Evolutionary conservation across 306 rosid species (phyloP), one percentile per base, ranked within the genome.

Genomic region (Vigna trinervia): DNA sequence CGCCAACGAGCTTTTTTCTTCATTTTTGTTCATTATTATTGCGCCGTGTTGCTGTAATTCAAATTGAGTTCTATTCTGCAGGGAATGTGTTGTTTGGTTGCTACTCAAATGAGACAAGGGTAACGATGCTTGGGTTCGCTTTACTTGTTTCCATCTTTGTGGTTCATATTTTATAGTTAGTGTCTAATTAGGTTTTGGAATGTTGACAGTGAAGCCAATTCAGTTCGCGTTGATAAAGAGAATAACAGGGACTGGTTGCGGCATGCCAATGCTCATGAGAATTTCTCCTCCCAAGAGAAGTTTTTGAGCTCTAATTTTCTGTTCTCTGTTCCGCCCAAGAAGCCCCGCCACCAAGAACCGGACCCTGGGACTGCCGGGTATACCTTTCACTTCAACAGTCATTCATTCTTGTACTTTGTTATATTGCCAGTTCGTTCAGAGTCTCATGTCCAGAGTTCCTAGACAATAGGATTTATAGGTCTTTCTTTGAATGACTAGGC

Each of bases 281-380:
- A 87, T 80, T 95, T 92, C 88, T 84, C 89, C 2, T 70, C 69
- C 79, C 97, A 88, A 45, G 68, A 75, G 68, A 81, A 83, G 39
- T 81, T 85, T 75, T 77, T 90, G 81, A 77, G 80, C 78, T 95
- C 97, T 19, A 86, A 86, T 78, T 88, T 95, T 63, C 85, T 92
- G 8, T 86, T 74, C 80, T 88, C 97, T 45, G 69, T 84, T 74
- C 84, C 92, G 28, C 64, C 89, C 23, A 91, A 90, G 36, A 95
- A 85, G 30, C 91, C 97, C 73, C 36, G 52, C 15, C 68, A 71
- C 10, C 54, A 60, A 63, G 86, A 82, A 77, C 79, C 72, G 20
- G 41, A 13, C 12, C 10, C 52, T 47, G 57, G 47, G 61, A 56
- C 28, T 77, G 56, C 66, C 72, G 58, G 88, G 95, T 90, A 83